phyloP scores from a whole-genome alignment of 345 rosid species.

The Syzygium oleosum region DNA sequence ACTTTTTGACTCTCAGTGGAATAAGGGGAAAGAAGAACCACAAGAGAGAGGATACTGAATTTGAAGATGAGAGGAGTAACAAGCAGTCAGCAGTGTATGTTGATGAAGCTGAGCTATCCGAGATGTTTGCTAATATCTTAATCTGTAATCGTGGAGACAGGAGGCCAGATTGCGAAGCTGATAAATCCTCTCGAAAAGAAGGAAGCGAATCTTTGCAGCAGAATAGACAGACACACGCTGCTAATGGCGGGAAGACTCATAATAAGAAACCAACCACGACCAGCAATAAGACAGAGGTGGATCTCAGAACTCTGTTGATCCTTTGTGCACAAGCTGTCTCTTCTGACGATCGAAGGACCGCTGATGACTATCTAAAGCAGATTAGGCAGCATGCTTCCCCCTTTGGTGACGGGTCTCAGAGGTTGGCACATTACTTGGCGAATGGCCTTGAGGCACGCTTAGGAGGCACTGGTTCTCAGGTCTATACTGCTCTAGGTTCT shows the following conservation, averaged over 20 bases:
- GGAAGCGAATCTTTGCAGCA: constrained; percentile 6
- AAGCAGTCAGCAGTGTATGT: constrained; percentile 29
- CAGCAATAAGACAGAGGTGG: constrained; percentile 42
- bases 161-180: not conserved
- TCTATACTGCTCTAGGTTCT: constrained; percentile 30
- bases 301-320: constrained; percentile 61
- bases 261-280: constrained; percentile 18
- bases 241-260: constrained; percentile 24
- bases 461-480: constrained; percentile 48
- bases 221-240: constrained; percentile 17
- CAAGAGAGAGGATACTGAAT: constrained; percentile 23
- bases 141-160: constrained; percentile 1
- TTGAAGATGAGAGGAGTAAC: constrained; percentile 34
- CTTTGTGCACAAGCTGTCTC: constrained; percentile 80
- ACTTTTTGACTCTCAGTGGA: not conserved
- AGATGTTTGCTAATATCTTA: constrained; percentile 41
- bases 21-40: constrained; percentile 31
- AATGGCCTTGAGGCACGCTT: constrained; percentile 77
- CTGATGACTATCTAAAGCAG: constrained; percentile 60
- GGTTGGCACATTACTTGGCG: constrained; percentile 76
- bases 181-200: constrained; percentile 6
- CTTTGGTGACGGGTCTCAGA: constrained; percentile 58
- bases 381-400: constrained; percentile 65
- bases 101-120: constrained; percentile 31
- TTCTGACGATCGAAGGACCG: constrained; percentile 50